Evolutionary conservation across 106 monocot genomes (phyloP), one percentile per base, ranked within the genome.

Genomic region (Agapanthus africanus): DNA sequence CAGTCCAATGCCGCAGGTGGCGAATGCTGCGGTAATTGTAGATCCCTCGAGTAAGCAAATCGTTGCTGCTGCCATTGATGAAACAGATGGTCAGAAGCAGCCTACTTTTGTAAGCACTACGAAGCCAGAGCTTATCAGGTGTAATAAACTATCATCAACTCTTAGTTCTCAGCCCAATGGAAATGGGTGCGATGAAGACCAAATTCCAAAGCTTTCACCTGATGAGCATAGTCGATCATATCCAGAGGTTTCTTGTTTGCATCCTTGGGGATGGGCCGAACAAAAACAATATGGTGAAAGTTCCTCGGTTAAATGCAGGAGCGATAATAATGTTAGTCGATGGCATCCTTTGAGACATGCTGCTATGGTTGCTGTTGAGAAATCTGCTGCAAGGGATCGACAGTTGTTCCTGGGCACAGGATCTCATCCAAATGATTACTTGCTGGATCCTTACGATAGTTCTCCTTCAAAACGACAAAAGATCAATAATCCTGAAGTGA

Each of bases 301-400:
- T 11, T 23, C 59, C 2, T 10, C 30, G 47, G 71, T 36, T 28
- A 71, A 74, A 34, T 70, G 37, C 56, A 39, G 42, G 7, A 68
- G 59, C 50, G 50, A 49, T 10, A 66, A n/a, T 51, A n/a, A n/a
- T n/a, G n/a, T n/a, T n/a, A n/a, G n/a, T n/a, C 40, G 65, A 19
- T 91, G 88, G 91, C 91, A 97, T 86, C 95, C 95, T 70, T 73
- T 97, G 33, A 82, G 73, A 60, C 95, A 97, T 82, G 95, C 95
- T 52, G 62, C 84, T 69, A 26, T 93, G 16, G 84, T 81, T 81
- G 89, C 86, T 30, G 84, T 93, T 78, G 93, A 93, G 73, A 84
- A 66, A 40, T 80, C 93, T 75, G 76, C 93, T 62, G 71, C 68
- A 26, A 86, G 83, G 61, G 93, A 93, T 68, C 75, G 68, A 42